A percentile compares a stretch with the other conserved stretches of the same genome.
Evolutionary conservation across 2,329 filamentous ascomycete genomes (phyloP).

Genomic region (Paramyrothecium roridum): DNA sequence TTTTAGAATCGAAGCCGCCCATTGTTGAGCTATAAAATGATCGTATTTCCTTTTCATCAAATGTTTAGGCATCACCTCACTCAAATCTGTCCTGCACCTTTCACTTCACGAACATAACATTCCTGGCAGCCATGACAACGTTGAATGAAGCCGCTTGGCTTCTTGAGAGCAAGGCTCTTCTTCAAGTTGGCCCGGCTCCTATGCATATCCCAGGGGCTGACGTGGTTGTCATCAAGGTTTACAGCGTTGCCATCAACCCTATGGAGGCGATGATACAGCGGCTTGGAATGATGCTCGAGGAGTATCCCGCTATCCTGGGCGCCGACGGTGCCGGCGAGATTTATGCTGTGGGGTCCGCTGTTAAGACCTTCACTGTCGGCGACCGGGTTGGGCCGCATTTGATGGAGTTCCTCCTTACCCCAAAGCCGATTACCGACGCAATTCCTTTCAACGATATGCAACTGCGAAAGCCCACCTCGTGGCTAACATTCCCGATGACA

Average conservation of each 20-base stretch:
- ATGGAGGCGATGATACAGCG: constrained; percentile 19
- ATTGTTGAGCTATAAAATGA: too few relatives aligned
- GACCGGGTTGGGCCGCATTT: constrained; percentile 15
- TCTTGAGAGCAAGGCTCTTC: neutral
- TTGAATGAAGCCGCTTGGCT: constrained; percentile 2
- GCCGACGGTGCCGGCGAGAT: constrained; percentile 19
- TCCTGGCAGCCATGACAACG: neutral
- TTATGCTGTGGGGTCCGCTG: constrained; percentile 13
- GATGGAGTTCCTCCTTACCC: neutral
- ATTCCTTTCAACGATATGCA: constrained; percentile 2
- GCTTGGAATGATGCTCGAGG: constrained; percentile 15
- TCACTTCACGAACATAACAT: too few relatives aligned
- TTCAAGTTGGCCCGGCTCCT: neutral
- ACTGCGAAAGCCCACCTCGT: neutral
- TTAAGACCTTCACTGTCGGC: constrained; percentile 16
- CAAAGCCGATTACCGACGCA: neutral
- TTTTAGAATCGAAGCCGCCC: too few relatives aligned
- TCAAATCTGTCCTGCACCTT: too few relatives aligned
- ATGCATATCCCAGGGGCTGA: constrained; percentile 1
- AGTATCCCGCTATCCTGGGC: constrained; percentile 7
- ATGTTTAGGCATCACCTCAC: too few relatives aligned
- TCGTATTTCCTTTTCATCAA: too few relatives aligned
- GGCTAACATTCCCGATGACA: neutral
- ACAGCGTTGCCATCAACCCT: constrained; percentile 20
- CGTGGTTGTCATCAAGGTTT: constrained; percentile 14